Percentiles rank a stretch among this genome's conserved stretches.
These are phyloP conservation scores for Psilocybe cyanescens DNA, from an alignment of 768 basidiomycete genomes.

Conservation along the genomic window DNA sequence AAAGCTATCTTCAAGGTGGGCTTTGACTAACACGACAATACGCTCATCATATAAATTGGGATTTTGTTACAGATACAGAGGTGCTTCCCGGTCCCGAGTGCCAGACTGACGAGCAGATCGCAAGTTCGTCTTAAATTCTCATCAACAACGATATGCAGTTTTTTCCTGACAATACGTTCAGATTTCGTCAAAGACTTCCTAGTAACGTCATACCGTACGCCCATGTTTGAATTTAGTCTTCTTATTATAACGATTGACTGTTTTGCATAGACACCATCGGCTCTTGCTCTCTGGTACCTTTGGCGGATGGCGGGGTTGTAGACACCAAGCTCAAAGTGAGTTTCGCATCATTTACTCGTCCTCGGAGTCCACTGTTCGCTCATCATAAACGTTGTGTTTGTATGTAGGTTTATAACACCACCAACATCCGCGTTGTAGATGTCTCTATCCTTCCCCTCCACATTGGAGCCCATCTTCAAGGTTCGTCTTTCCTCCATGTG, in stretches of 20 bases:
- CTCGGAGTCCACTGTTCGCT: not conserved
- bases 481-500: not conserved
- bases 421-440: conserved; percentile 6
- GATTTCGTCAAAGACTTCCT: conserved; percentile 1
- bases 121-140: not conserved
- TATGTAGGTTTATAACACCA: conserved; percentile 1
- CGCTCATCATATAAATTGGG: too few relatives aligned
- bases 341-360: too few relatives aligned
- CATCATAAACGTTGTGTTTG: not conserved
- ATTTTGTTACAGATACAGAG: not conserved
- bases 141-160: not conserved
- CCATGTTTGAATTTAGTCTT: not conserved
- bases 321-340: conserved; percentile 10
- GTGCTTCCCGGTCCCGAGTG: conserved; percentile 4
- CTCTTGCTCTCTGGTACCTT: conserved; percentile 13
- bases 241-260: not conserved
- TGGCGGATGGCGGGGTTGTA: conserved; percentile 9
- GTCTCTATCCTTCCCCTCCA: conserved; percentile 6
- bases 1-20: conserved; percentile 1
- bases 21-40: not conserved
- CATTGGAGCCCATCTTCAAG: conserved; percentile 4
- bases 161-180: not conserved
- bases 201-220: conserved; percentile 9
- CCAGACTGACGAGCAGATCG: conserved; percentile 7
- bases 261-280: conserved; percentile 10